Base-by-base conservation (phyloP, 495 filamentous ascomycete genomes). In the Wilcoxina mikolae region DNA sequence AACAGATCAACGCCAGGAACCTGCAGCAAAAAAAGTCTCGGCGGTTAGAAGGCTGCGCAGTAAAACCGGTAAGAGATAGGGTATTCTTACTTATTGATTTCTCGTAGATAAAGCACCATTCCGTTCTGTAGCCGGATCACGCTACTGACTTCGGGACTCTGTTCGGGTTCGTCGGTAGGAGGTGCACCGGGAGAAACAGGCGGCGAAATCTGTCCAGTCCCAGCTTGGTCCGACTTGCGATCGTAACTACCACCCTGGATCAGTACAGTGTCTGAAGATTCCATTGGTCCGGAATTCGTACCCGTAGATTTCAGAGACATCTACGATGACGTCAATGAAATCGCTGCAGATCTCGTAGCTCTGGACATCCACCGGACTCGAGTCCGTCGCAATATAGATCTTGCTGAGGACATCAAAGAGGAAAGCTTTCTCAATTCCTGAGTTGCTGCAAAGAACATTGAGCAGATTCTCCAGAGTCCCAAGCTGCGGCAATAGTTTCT, bases 271-370 rank as follows among this genome's bases (percentile, higher is more conserved):
- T n/a, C n/a, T n/a, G n/a, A n/a, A n/a, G n/a, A n/a, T n/a, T 27
- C 47, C 22, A 50, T 12, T 3, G 29, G 23, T 17, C n/a, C 2
- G 9, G n/a, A 38, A 25, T 22, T 22, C 53, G 23, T 54, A 66
- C 63, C 87, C 90, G 61, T 95, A 96, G 17, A 98, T 81, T 66
- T 95, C 88, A 12, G 84, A 89, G 27, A 96, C 78, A 67, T 98
- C 91, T 47, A 96, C 89, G 54, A 98, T 90, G 42, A 94, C 87
- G 67, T 98, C 90, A 54, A 98, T 94, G 64, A 88, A 98, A 65
- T 96, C 91, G 24, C 85, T 91, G 67, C 93, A 96, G 60, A 96
- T 91, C 71, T 95, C 91, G 67, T 98, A 98, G 66, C 83, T 84
- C 18, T 81, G 80, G 74, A 94, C 87, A 60, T 95, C 87, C 29